Evolutionary conservation across 2,329 filamentous ascomycete species (phyloP), one percentile per base, ranked within the genome.

Genomic region (Cladophialophora bantiana): DNA sequence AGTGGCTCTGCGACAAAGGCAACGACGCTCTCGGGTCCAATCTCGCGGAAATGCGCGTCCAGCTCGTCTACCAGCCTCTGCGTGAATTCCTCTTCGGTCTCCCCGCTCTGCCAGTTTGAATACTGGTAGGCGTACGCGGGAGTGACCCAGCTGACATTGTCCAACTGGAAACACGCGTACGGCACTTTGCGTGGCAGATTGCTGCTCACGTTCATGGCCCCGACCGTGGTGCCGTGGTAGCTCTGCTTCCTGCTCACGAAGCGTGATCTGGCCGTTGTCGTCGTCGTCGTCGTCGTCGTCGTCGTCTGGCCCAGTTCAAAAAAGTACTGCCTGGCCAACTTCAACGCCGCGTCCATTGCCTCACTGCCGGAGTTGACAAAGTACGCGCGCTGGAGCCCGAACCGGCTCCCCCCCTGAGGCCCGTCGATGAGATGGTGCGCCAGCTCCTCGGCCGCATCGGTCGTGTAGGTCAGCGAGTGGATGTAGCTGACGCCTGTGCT

Each of bases 331-430:
- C 80, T 73, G 0, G 82, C 82, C 3, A 84, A 71, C 68, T 86
- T 85, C 59, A 85, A 68, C 0, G 81, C 80, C 0, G 82, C 77
- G 65, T 86, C 83, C 7, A 80, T 77, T 0, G 83, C 83, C 71
- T 82, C 80, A 35, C 87, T 89, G 20, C 88, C 88, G 60, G 85
- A 89, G 71, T 82, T 83, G 62, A 85, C 83, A 56, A 89, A 82
- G 66, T 85, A 88, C 1, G 82, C 82, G 72, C 82, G 83, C 2
- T 80, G 78, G 82, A 90, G 82, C 15, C 67, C 67, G 56, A 58
- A 68, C 1, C 67, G 56, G 13, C 62, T 40, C 1, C 36, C 67
- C 65, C 82, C 81, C 5, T 82, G 82, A 4, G 78, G 76, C 2
- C 82, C 83, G 7, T 81, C 78, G 53, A 84, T 76, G n/a, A 89